phyloP scores from a whole-genome alignment of 2,329 filamentous ascomycete genomes.

The Xylariaceae sp. region DNA sequence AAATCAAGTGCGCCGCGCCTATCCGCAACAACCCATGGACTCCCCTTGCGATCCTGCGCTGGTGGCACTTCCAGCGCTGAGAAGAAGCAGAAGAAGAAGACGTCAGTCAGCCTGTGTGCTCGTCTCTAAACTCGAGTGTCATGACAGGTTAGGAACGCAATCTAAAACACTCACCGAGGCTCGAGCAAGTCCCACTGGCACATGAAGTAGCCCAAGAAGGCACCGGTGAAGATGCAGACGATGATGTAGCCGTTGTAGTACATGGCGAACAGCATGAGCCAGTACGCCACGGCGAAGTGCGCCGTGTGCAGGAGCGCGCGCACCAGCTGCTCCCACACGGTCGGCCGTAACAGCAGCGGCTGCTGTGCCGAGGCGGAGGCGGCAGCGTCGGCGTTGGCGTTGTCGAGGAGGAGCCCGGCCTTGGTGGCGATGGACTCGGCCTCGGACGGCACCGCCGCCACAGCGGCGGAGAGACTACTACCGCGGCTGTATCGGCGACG shows the following conservation, averaged over 20 bases:
- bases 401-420: constrained; percentile 15
- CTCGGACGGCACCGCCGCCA: constrained; percentile 5
- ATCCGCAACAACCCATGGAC: too few relatives aligned
- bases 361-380: not conserved
- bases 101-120: too few relatives aligned
- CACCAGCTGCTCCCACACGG: constrained; percentile 55
- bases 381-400: not conserved
- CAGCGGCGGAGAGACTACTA: too few relatives aligned
- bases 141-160: too few relatives aligned
- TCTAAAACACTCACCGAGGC: too few relatives aligned
- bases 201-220: constrained; percentile 63
- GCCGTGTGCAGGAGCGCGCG: constrained; percentile 61
- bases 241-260: constrained; percentile 69
- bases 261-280: constrained; percentile 63
- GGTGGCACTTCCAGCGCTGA: too few relatives aligned
- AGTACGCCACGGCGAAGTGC: constrained; percentile 70
- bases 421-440: constrained; percentile 18
- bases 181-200: constrained; percentile 59
- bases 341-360: constrained; percentile 44
- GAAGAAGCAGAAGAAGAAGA: too few relatives aligned
- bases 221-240: constrained; percentile 72
- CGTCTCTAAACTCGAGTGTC: too few relatives aligned
- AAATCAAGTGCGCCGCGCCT: too few relatives aligned
- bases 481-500: constrained; percentile 29
- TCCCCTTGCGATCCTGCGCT: too few relatives aligned